Conservation (phyloP, 768 basidiomycete genomes). For the Lactarius deliciosus region DNA sequence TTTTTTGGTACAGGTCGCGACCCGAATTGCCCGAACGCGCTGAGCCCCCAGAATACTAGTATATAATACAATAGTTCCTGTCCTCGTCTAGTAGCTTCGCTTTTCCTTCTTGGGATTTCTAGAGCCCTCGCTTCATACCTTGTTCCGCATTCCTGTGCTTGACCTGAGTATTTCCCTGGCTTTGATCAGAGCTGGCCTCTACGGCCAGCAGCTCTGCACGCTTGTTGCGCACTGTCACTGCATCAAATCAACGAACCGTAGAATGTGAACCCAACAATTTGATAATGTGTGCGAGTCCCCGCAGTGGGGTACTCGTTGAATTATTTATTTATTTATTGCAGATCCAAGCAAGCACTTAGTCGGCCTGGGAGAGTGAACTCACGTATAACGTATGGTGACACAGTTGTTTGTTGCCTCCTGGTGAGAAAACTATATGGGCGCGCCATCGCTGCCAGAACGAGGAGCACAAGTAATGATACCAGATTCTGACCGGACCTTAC, state of each 20-base stretch:
- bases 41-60: neutral
- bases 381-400: too few relatives aligned
- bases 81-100: neutral
- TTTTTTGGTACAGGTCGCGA: too few relatives aligned
- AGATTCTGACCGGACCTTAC: constrained; percentile 37
- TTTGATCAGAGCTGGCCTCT: neutral
- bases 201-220: neutral
- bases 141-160: neutral
- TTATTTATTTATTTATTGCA: too few relatives aligned
- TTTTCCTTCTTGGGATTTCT: neutral
- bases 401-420: too few relatives aligned
- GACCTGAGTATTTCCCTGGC: neutral
- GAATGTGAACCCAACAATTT: neutral
- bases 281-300: neutral
- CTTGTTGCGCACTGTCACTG: neutral
- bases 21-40: too few relatives aligned
- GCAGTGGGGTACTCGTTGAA: too few relatives aligned
- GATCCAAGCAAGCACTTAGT: too few relatives aligned
- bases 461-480: constrained; percentile 36
- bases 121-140: neutral
- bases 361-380: too few relatives aligned
- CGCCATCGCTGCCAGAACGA: too few relatives aligned
- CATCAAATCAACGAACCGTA: neutral
- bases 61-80: neutral
- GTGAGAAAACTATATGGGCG: too few relatives aligned